phyloP scores from a whole-genome alignment of 2,329 filamentous ascomycete genomes.

The Botrytis medusae region DNA sequence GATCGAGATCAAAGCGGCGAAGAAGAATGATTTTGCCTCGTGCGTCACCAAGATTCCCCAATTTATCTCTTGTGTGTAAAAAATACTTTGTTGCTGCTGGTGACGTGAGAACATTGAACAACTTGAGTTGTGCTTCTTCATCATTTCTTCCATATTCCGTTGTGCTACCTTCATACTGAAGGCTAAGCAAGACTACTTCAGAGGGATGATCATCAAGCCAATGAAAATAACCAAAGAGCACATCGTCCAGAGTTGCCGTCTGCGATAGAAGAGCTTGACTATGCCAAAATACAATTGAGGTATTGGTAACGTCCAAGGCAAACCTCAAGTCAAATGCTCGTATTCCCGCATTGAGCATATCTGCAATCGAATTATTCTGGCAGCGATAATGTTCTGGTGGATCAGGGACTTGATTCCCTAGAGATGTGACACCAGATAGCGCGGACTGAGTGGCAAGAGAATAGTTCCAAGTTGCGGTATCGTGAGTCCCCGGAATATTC shows the following conservation, averaged over 20 bases:
- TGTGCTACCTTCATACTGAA: constrained; percentile 48
- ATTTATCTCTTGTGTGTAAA: constrained; percentile 40
- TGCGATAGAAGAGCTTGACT: constrained; percentile 47
- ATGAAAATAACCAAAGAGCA: constrained; percentile 49
- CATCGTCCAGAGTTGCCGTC: constrained; percentile 45
- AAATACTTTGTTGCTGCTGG: constrained; percentile 44
- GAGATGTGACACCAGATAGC: constrained; percentile 43
- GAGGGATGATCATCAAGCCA: constrained; percentile 50
- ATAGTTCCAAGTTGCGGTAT: constrained; percentile 54
- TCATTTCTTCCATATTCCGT: constrained; percentile 40
- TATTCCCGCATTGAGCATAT: constrained; percentile 48
- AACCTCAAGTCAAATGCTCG: constrained; percentile 53
- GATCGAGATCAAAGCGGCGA: constrained; percentile 69
- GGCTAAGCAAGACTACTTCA: constrained; percentile 48
- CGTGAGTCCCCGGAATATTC: constrained; percentile 53
- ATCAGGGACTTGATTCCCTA: constrained; percentile 40
- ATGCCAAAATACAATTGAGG: constrained; percentile 51
- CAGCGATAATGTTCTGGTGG: constrained; percentile 44
- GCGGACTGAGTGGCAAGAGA: constrained; percentile 44
- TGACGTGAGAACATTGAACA: constrained; percentile 45
- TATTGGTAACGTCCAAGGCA: constrained; percentile 48
- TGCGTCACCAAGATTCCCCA: constrained; percentile 65
- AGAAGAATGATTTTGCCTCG: constrained; percentile 84
- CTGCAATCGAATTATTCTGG: constrained; percentile 43
- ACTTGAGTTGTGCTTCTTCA: constrained; percentile 41